Evolutionary conservation across 345 rosid species (phyloP), one percentile per base, ranked within the genome.

Genomic region (Syzygium jambos): DNA sequence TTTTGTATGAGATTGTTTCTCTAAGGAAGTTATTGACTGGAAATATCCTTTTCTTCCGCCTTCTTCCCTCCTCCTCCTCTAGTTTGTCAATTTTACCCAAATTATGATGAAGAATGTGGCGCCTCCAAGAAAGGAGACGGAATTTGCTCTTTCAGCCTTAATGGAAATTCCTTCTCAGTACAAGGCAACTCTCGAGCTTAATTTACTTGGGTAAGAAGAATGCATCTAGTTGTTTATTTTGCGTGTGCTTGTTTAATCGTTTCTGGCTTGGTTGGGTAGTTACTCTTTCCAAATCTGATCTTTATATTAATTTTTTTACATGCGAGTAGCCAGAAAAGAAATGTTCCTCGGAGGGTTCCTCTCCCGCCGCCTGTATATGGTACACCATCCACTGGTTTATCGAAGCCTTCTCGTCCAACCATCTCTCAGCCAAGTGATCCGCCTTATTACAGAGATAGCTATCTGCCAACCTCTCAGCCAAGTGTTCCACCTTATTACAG

Each of bases 91-190:
- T 88, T 98, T 96, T 87, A 95, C 98, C 4, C 94, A 96, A 85
- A 98, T 96, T 86, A 98, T 96, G 99, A 90, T 94, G 53, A 98
- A 96, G 94, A 94, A 92, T 90, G 91, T 87, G 86, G 86, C 92
- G 25, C 88, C 86, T 86, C 86, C 92, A 9, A 93, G 96, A 61
- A 98, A 94, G 92, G 99, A 98, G 92, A 91, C 97, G 30, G 98
- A 96, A 84, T 98, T 96, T 85, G 97, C 99, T 34, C 96, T 98
- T 27, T 86, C 99, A 86, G 94, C 99, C 56, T 93, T 98, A 92
- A 98, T 98, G 99, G 99, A 98, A 87, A 93, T 98, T 87, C 99
- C 99, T 80, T 87, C 95, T 87, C 99, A 98, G 90, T 96, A 98
- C 88, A 96, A 95, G 90, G 99, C 99, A 55, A 95, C 98, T 3